Percentiles rank a stretch among this genome's conserved stretches.
Evolutionary conservation across 2,329 filamentous ascomycete genomes (phyloP).

Genomic region (Colletotrichum sp.): DNA sequence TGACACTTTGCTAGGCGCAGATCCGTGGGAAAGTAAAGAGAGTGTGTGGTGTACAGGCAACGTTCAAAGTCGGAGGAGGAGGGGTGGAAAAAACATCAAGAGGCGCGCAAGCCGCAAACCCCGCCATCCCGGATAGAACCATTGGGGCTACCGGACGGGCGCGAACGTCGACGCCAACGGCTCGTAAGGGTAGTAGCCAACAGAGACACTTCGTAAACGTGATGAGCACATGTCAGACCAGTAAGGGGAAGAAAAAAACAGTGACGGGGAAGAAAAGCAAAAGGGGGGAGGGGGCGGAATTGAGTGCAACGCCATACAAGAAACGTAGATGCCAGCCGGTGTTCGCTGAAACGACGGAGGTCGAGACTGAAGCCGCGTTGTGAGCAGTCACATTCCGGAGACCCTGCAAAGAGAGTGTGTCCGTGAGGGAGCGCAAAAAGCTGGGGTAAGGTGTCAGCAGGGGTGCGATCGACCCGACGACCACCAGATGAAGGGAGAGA

Average conservation of each 20-base stretch:
- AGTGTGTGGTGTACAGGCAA: neutral
- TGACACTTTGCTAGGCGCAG: conserved; percentile 1
- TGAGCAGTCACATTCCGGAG: conserved; percentile 19
- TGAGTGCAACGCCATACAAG: neutral
- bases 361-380: neutral
- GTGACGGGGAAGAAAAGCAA: neutral
- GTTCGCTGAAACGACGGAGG: conserved; percentile 6
- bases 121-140: neutral
- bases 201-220: neutral
- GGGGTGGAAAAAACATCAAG: neutral
- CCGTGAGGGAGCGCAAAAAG: neutral
- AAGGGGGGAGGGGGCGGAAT: neutral
- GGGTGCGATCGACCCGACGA: neutral
- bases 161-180: neutral
- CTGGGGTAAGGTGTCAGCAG: neutral
- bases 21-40: neutral
- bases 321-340: neutral
- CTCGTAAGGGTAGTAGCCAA: neutral
- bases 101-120: neutral
- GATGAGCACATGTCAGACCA: conserved; percentile 11
- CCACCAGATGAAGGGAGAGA: neutral
- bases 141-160: neutral
- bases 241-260: neutral
- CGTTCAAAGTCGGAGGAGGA: neutral
- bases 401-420: neutral